phyloP scores from a whole-genome alignment of 768 basidiomycete species.

The Lepiota venenata region DNA sequence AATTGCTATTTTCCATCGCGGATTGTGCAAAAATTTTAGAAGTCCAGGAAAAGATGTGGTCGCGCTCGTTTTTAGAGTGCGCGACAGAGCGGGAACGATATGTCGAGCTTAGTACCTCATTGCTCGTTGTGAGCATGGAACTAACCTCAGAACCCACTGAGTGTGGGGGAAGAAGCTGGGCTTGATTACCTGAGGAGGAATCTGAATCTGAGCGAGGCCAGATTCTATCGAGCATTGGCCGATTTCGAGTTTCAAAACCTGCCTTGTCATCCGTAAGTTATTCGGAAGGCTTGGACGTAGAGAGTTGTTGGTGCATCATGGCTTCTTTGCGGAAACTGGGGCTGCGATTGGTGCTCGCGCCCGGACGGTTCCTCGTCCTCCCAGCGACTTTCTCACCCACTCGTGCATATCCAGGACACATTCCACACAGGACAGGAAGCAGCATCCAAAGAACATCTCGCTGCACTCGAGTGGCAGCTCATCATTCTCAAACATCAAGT shows the following conservation, averaged over 20 bases:
- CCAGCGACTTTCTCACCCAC: conserved; percentile 22
- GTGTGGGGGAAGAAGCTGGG: conserved; percentile 22
- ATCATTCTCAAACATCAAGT: conserved; percentile 26
- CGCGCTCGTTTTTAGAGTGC: conserved; percentile 26
- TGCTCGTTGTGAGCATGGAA: conserved; percentile 25
- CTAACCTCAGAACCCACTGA: conserved; percentile 27
- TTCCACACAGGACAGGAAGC: conserved; percentile 13
- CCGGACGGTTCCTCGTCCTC: conserved; percentile 14
- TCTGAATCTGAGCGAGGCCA: conserved; percentile 29
- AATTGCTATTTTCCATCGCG: too few species aligned
- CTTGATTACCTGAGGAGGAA: conserved; percentile 26
- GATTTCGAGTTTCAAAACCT: conserved; percentile 31
- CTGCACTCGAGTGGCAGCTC: conserved; percentile 27
- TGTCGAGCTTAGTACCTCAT: conserved; percentile 26
- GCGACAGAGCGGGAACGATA: conserved; percentile 28
- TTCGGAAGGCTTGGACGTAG: too few species aligned
- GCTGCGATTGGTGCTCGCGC: conserved; percentile 29
- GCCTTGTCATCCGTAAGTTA: conserved; percentile 31
- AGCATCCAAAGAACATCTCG: conserved; percentile 22
- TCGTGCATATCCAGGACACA: conserved; percentile 24
- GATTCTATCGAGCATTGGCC: conserved; percentile 30
- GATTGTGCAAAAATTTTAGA: too few species aligned
- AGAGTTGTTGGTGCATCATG: background rate
- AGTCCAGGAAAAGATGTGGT: conserved; percentile 29
- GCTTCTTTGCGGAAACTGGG: conserved; percentile 23